Base-by-base conservation (phyloP, 345 rosid species). In the Excoecaria cochinchinensis region DNA sequence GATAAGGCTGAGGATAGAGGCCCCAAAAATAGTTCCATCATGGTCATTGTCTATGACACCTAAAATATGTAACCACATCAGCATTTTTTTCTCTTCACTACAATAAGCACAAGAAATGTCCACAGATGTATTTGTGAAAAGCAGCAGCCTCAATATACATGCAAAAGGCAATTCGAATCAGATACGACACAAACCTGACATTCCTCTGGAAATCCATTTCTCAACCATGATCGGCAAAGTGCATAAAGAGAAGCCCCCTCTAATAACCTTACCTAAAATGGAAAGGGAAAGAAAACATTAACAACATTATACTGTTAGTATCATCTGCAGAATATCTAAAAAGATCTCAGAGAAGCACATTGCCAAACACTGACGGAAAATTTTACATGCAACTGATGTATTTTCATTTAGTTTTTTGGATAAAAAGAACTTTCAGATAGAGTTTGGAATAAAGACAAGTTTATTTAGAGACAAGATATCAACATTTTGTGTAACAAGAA, bases 171-270 rank as follows among this genome's bases (percentile, higher is more conserved):
- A 47, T 40, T 22, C 64, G 68, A 61, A 19, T 58, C 5, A 66
- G 67, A 60, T 39, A 69, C 55, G 70, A 63, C 36, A 68, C 82
- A 62, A 76, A 95, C 98, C 97, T 91, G 90, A 64, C 52, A 83
- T 82, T 91, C 92, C 70, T 89, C 91, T 11, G 84, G 85, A 74
- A 72, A 80, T 62, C 98, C 97, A 79, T 91, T 93, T 84, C 89
- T 87, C 84, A 95, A 78, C 99, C 99, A 95, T 68, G 98, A 93
- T 14, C 98, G 95, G 70, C 97, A 84, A 78, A 95, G 93, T 40
- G 89, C 82, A 77, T 91, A 95, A 69, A 95, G 88, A 79, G 99
- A 88, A 82, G 90, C 86, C 67, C 87, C 96, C 6, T 86, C 93
- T 15, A 91, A 78, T 77, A 90, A 82, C 78, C 85, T 85, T 77